Evolutionary conservation across 352 stramenopile species (phyloP).

Genomic region (Phytophthora capsici): DNA sequence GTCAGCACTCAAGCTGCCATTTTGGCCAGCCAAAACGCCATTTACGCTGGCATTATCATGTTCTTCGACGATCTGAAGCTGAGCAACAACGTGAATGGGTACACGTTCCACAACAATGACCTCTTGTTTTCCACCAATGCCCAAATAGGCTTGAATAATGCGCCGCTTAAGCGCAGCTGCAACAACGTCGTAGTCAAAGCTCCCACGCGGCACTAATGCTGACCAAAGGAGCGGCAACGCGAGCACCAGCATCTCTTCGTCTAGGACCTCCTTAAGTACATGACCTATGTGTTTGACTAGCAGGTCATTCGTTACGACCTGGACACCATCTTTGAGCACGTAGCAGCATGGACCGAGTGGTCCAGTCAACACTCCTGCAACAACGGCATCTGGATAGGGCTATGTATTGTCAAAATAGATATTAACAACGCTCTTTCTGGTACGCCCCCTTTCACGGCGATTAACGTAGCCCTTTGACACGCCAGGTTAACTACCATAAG

Average conservation of each 20-base stretch:
- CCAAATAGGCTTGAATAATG: background rate
- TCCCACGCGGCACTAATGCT: background rate
- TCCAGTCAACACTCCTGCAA: background rate
- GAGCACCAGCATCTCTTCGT: background rate
- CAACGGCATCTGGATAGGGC: too few relatives aligned
- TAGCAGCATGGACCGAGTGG: background rate
- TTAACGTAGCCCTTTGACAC: background rate
- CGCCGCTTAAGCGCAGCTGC: background rate
- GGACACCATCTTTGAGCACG: background rate
- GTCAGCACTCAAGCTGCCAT: background rate
- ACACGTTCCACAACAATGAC: background rate
- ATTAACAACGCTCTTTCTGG: too few relatives aligned
- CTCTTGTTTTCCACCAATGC: background rate
- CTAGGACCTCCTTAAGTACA: background rate
- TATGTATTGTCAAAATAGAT: too few relatives aligned
- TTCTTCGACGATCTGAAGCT: background rate
- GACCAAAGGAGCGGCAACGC: constrained; percentile 3
- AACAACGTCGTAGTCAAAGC: constrained; percentile 2
- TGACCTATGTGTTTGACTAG: too few relatives aligned
- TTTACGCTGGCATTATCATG: background rate
- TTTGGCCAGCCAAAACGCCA: too few relatives aligned
- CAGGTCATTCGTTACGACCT: too few relatives aligned
- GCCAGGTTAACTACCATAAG: background rate
- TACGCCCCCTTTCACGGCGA: too few relatives aligned
- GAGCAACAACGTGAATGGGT: background rate